phyloP scores from a whole-genome alignment of 345 rosid genomes.

The Viola odorata region DNA sequence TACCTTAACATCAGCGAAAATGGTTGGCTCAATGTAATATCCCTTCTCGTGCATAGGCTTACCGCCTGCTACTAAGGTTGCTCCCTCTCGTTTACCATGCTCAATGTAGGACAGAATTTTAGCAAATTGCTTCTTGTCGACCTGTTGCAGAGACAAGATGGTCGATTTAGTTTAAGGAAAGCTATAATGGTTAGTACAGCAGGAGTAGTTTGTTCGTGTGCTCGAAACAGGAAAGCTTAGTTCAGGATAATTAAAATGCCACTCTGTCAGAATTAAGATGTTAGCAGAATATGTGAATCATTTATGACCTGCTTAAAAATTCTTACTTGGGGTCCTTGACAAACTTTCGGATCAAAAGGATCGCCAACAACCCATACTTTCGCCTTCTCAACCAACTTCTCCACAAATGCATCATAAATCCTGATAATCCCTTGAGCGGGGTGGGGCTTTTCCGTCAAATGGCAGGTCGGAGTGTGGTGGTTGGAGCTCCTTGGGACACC shows the following conservation, averaged over 20 bases:
- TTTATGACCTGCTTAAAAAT: neutral
- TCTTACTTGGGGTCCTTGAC: conserved; percentile 69
- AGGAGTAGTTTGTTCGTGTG: neutral
- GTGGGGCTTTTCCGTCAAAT: too few relatives aligned
- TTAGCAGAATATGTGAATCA: neutral
- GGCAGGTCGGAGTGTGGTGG: too few relatives aligned
- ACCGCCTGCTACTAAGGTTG: conserved; percentile 59
- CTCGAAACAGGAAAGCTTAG: too few relatives aligned
- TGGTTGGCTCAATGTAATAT: conserved; percentile 55
- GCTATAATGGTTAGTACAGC: neutral
- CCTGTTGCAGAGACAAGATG: conserved; percentile 21
- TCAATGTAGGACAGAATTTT: conserved; percentile 57
- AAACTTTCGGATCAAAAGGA: conserved; percentile 48
- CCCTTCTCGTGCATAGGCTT: conserved; percentile 47
- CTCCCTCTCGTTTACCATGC: conserved; percentile 65
- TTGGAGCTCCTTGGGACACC: too few relatives aligned
- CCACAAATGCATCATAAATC: conserved; percentile 45
- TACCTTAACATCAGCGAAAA: conserved; percentile 65
- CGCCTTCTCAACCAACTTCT: conserved; percentile 50
- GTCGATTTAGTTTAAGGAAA: neutral
- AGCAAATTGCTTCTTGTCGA: conserved; percentile 32
- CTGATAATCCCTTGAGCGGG: too few relatives aligned
- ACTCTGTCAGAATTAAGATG: neutral
- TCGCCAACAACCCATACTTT: conserved; percentile 58
- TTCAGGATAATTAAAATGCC: too few relatives aligned